Conservation (phyloP, 129 eudicot species). For the Tagetes erecta region DNA sequence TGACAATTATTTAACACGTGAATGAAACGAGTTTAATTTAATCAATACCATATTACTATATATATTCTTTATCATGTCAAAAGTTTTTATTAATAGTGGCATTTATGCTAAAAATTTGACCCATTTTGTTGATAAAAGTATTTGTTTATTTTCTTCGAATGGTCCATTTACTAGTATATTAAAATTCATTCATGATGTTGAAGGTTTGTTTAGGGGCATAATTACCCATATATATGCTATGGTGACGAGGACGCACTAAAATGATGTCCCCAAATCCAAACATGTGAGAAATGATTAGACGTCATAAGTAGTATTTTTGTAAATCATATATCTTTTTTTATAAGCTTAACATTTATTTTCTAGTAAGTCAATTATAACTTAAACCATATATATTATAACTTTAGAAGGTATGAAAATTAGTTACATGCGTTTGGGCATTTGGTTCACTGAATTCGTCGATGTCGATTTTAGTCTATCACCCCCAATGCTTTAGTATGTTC, state of each 20-base stretch:
- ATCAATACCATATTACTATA: too few species aligned
- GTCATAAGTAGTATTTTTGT: not conserved
- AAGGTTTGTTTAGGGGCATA: not conserved
- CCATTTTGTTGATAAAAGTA: not conserved
- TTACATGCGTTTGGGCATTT: too few species aligned
- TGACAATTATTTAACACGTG: too few species aligned
- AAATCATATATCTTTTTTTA: not conserved
- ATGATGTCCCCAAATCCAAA: constrained; percentile 3
- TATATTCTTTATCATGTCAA: too few species aligned
- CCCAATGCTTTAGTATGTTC: too few species aligned
- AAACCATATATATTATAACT: too few species aligned
- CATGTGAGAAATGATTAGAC: not conserved
- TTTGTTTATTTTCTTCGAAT: not conserved
- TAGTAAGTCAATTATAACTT: too few species aligned
- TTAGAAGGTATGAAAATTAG: too few species aligned
- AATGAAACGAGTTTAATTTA: too few species aligned
- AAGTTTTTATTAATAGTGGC: not conserved
- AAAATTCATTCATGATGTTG: constrained; percentile 9
- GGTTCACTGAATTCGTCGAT: too few species aligned
- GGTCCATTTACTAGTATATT: constrained; percentile 12
- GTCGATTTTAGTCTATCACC: too few species aligned
- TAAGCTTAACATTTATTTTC: too few species aligned
- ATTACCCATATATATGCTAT: constrained; percentile 20
- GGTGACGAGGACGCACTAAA: constrained; percentile 31
- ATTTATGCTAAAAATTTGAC: not conserved